Conservation (phyloP, 768 basidiomycete species). For the Lactarius vividus region DNA sequence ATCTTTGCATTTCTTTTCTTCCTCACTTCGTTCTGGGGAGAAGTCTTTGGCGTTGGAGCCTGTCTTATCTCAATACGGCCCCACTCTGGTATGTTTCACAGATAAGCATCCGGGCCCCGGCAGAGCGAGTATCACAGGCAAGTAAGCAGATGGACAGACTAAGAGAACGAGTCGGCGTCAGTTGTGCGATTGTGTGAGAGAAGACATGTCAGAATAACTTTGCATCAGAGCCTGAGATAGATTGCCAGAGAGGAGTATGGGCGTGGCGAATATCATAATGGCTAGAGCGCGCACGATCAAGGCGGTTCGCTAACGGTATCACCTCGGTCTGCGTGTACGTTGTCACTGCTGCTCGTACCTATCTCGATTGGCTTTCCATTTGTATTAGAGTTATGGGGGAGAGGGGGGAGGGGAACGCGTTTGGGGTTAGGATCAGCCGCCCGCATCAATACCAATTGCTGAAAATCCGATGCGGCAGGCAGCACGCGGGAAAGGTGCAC, state of each 20-base stretch:
- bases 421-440: slow-evolving; percentile 1
- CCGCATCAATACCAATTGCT: not conserved
- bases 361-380: not conserved
- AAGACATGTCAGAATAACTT: not conserved
- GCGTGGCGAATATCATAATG: not conserved
- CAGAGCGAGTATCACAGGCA: not conserved
- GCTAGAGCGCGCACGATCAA: not conserved
- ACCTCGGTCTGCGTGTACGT: not conserved
- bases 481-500: no score
- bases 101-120: not conserved
- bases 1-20: not conserved
- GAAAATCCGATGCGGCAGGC: not conserved
- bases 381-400: not conserved
- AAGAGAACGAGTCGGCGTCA: not conserved
- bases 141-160: not conserved
- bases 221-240: not conserved
- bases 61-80: not conserved
- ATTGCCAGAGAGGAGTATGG: not conserved
- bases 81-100: not conserved
- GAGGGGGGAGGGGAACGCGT: not conserved
- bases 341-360: not conserved
- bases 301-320: not conserved
- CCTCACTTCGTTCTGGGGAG: not conserved
- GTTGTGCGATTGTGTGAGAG: not conserved
- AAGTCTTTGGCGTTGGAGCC: not conserved